Base-by-base conservation (phyloP, 2,329 filamentous ascomycete species). In the Alternaria sp. region DNA sequence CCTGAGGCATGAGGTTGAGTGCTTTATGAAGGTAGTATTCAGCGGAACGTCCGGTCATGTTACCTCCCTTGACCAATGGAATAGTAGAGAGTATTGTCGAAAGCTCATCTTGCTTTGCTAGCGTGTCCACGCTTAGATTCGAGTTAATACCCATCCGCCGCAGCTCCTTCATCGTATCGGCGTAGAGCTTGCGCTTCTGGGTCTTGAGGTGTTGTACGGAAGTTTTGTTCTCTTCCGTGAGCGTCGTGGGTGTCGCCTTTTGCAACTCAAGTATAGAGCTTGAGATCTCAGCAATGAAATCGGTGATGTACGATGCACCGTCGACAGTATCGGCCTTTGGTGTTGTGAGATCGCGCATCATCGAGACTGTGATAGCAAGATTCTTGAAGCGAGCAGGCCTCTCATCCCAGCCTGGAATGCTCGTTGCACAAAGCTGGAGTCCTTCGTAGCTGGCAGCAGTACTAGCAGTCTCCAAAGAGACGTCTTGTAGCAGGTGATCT, bases 131-230 rank as follows among this genome's bases (percentile, higher is more conserved):
- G 68, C 91, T 89, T 15, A 97, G 84, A 75, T 97, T 97, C 56
- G 90, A 89, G 71, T 90, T 91, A 71, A 99, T 88, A 5, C 96
- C 96, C 95, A 99, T 98, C 61, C 90, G 88, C 36, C 93, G 89
- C 26, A 97, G 83, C 21, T 90, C 88, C 74, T 92, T 94, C 67
- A 99, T 83, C 0, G 92, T 94, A 70, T 98, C 95, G 1, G 93
- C 92, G 72, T 97, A 96, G 13, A 98, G 86, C 71, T 93, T 94
- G 46, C 93, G 89, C 81, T 99, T 99, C 72, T 93, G 88, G 3
- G 89, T 89, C 83, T 97, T 98, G 69, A 98, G 88, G 77, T 97
- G 93, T 79, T 96, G 94, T 64, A 97, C 88, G 15, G 87, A 79
- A 11, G 90, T 87, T 76, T 94, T 95, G 79, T 96, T 97, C 46